These are phyloP conservation scores for Cerioporus squamosus DNA, from an alignment of 1,284 basidiomycete species.

Conservation along the genomic window DNA sequence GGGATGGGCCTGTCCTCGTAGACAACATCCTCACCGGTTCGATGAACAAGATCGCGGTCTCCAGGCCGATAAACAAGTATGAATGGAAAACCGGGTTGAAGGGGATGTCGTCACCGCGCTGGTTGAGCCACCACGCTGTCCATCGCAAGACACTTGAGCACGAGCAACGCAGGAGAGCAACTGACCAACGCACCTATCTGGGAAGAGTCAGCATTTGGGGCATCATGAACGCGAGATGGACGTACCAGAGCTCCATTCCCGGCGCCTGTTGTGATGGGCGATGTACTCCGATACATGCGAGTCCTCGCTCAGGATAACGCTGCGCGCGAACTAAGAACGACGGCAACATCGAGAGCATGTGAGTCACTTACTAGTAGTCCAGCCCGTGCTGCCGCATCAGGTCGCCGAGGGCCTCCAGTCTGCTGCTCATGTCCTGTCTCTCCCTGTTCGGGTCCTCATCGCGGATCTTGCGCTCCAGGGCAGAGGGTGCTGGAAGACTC, in stretches of 20 bases:
- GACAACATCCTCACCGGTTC: constrained; percentile 67
- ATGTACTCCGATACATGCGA: constrained; percentile 92
- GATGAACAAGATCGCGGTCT: constrained; percentile 69
- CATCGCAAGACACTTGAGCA: constrained; percentile 1
- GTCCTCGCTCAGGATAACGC: constrained; percentile 83
- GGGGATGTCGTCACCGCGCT: constrained; percentile 86
- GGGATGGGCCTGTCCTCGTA: constrained; percentile 85
- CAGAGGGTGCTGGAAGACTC: constrained; percentile 74
- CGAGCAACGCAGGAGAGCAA: background rate
- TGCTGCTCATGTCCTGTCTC: constrained; percentile 58
- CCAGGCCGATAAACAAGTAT: constrained; percentile 76
- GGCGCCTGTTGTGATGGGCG: constrained; percentile 78
- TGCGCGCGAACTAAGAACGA: constrained; percentile 31
- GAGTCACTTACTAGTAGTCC: constrained; percentile 81
- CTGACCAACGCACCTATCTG: constrained; percentile 63
- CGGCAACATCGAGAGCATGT: constrained; percentile 5
- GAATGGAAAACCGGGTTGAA: constrained; percentile 89
- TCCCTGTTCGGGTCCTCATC: constrained; percentile 60
- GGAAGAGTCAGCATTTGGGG: background rate
- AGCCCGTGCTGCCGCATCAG: constrained; percentile 76
- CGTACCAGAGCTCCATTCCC: constrained; percentile 84
- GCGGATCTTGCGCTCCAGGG: constrained; percentile 66
- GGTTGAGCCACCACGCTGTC: constrained; percentile 80
- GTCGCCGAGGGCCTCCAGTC: constrained; percentile 68
- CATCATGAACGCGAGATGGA: constrained; percentile 11